phyloP scores from a whole-genome alignment of 2,329 filamentous ascomycete genomes.

The Pseudogymnoascus verrucosus region DNA sequence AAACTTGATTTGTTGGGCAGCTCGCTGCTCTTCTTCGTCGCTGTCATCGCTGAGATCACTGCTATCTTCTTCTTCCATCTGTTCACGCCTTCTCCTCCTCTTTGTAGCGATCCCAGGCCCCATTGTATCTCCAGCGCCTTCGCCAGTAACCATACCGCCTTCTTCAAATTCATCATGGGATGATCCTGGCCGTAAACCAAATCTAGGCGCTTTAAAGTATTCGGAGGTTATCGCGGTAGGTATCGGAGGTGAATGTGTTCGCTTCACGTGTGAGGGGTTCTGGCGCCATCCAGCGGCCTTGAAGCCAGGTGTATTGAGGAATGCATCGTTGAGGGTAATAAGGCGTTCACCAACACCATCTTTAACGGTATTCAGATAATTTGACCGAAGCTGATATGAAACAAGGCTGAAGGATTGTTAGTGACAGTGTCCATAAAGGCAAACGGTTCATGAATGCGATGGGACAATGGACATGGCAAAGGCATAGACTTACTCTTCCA shows the following conservation, averaged over 20 bases:
- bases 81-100: constrained; percentile 58
- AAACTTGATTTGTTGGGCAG: constrained; percentile 88
- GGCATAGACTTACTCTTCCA: constrained; percentile 28
- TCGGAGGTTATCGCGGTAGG: constrained; percentile 75
- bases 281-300: constrained; percentile 74
- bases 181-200: constrained; percentile 45
- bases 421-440: background rate
- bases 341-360: constrained; percentile 80
- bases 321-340: constrained; percentile 70
- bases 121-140: constrained; percentile 57
- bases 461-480: background rate
- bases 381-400: constrained; percentile 71
- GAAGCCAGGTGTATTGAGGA: constrained; percentile 73
- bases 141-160: constrained; percentile 59
- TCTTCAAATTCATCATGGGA: constrained; percentile 65
- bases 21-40: constrained; percentile 64
- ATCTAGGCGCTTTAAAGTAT: constrained; percentile 69
- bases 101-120: constrained; percentile 60
- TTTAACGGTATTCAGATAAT: constrained; percentile 71
- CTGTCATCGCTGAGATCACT: constrained; percentile 80
- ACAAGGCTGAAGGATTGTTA: constrained; percentile 51
- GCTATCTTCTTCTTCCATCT: constrained; percentile 71
- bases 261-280: constrained; percentile 67
- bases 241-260: constrained; percentile 79
- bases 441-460: background rate